Evolutionary conservation across 768 basidiomycete species (phyloP), one percentile per base, ranked within the genome.

Genomic region (Rossbeevera mucosa): DNA sequence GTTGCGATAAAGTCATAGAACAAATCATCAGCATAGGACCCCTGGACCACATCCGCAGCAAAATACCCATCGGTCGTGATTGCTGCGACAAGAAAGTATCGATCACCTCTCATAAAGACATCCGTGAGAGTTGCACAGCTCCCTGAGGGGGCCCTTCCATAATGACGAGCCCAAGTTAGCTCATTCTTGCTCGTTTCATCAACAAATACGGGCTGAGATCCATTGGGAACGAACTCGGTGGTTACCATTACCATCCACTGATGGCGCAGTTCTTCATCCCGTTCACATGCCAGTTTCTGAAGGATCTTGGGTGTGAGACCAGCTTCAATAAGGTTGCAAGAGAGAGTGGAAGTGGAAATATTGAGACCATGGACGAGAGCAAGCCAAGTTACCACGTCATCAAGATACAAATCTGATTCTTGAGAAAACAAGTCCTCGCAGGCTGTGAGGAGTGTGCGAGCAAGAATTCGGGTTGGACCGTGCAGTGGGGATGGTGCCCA

Each of bases 281-380:
- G 21, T n/a, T 56, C 55, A 0, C 13, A 31, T 16, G 51, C 48
- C 2, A 53, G 20, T 11, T 47, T 56, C 14, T 29, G 44, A 14
- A 52, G 31, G 7, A 47, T 24, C 8, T 53, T 53, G 9, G 2
- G 18, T 1, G 48, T 42, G 33, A 55, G 28, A 14, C 47, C 46
- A 4, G 50, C 50, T 56, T 16, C 48, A 2, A 7, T 36, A 20
- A 64, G 54, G 20, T 56, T 65, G 24, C 47, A 41, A 20, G 47
- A 64, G 0, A 69, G 55, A 0, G 62, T 50, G 0, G 57, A 22
- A 0, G 38, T 42, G 2, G 60, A 59, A 50, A 70, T 64, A 3
- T 13, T 12, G 0, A 70, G 52, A 16, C 63, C 33, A 26, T 67
- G 68, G 29, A 63, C 46, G 9, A 65, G 20, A 0, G 57, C 57